Base-by-base conservation (phyloP, 2,329 filamentous ascomycete species). In the Talaromyces sp. region DNA sequence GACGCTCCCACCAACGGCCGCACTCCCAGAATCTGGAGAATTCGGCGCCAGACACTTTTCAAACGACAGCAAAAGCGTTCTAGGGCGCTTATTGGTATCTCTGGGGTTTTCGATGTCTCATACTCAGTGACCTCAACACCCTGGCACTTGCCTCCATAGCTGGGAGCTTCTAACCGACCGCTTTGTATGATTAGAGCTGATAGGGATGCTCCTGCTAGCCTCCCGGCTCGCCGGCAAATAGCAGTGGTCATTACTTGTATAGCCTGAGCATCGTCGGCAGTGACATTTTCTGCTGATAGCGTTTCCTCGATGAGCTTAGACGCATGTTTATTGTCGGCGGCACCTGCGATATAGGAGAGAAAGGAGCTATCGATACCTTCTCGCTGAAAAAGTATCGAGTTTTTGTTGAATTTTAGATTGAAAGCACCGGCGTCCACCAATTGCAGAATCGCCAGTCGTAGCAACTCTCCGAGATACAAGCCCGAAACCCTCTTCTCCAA, bases 401-500 rank as follows among this genome's bases (percentile, higher is more conserved):
- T 47, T 2, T 60, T n/a, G 33, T 53, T 51, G 17, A 59, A 10
- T 9, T n/a, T 53, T 60, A 63, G 58, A 9, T 57, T 57, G 9
- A 63, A 59, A 8, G 53, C 61, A 49, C 32, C 32, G 1, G n/a
- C 19, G 8, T 55, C 53, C 19, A 59, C 28, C 28, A 68, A 49
- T 28, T 53, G 51, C 0, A 66, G 11, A 30, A 68, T 59, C 11
- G 53, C 42, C 17, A 65, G 39, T 19, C 67, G 59, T 30, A 68
- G 60, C 2, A 68, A 57, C 58, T 68, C 67, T 32, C 67, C 67
- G 2, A 68, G 57, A 51, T 66, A 68, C 57, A 67, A 39, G 3
- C 65, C 67, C 9, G 66, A 68, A 7, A 68, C 60, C 22, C 65
- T 61, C 56, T 68, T 68, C 51, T 68, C 67, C 17, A 68, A 58